phyloP scores from a whole-genome alignment of 2,329 filamentous ascomycete genomes.

The Paramyrothecium sp. region DNA sequence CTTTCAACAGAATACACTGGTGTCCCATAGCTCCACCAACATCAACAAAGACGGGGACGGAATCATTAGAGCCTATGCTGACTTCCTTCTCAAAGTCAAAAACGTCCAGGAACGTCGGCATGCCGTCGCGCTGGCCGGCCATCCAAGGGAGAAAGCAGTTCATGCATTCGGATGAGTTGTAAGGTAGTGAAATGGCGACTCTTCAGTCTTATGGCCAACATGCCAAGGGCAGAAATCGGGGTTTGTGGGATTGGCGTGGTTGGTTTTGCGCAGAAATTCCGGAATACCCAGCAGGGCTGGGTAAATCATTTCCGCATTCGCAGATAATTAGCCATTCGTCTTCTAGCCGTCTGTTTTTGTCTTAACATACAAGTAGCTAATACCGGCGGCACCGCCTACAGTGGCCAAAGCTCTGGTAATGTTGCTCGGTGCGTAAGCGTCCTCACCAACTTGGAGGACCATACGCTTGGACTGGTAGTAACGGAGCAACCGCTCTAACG shows the following conservation, averaged over 20 bases:
- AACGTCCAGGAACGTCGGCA: not conserved
- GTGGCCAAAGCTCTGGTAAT: not conserved
- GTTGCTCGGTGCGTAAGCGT: not conserved
- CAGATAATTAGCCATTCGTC: not conserved
- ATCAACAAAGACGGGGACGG: not conserved
- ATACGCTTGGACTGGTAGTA: not conserved
- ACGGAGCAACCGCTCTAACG: not conserved
- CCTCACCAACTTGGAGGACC: not conserved
- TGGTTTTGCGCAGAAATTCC: not conserved
- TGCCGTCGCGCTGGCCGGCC: not conserved
- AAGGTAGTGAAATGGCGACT: not conserved
- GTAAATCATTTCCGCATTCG: not conserved
- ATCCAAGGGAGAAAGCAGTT: not conserved
- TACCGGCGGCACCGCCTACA: not conserved
- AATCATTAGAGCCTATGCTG: not conserved
- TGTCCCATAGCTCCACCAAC: not conserved
- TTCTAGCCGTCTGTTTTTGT: not conserved
- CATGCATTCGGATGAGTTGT: not conserved
- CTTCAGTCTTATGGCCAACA: not conserved
- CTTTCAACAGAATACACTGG: not conserved
- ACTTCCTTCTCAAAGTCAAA: constrained; percentile 1
- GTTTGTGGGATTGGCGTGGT: constrained; percentile 1
- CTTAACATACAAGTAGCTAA: not conserved
- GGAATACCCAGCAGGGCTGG: not conserved
- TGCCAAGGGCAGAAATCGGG: not conserved